Evolutionary conservation across 305 asterid species (phyloP), one percentile per base, ranked within the genome.

Genomic region (Fraxinus dipetala): DNA sequence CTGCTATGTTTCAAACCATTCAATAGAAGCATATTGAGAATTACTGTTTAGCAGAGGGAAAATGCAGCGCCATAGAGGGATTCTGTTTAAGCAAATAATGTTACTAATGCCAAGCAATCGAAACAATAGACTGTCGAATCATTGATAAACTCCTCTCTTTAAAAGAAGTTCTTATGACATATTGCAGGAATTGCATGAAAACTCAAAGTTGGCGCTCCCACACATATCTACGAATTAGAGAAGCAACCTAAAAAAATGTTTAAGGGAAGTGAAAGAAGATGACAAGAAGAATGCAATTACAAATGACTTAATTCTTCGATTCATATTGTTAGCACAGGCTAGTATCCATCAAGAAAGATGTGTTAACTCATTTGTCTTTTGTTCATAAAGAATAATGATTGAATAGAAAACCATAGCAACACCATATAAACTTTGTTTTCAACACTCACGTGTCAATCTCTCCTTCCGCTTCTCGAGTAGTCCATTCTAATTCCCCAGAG

Each of bases 401-500:
- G 82, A 77, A 48, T 74, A 7, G 22, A 75, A 75, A 6, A 56
- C 11, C 77, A 36, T 77, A 80, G 20, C 30, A 26, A 30, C 35
- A 76, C 79, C 75, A 11, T 63, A 78, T 31, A 80, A 30, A 48
- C 54, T 32, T 59, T 45, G 79, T n/a, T 48, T 22, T 20, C 20
- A 13, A 77, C 24, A 54, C 36, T 36, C 10, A 59, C 78, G 28
- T 48, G 18, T 81, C 78, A 85, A 8, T 78, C 81, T 77, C 82
- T 85, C 84, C 84, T 90, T 59, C 91, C 94, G 76, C 89, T 90
- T 84, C 78, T 91, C 88, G 90, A 72, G 85, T 90, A 91, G 80
- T 93, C 98, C 95, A 90, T 91, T 90, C 99, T 85, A 75, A 96
- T 93, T 6, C 87, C 97, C 98, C 99, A 94, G 61, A 96, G 76